phyloP scores from a whole-genome alignment of 352 stramenopile genomes.

The Globisporangium heterothallicum region DNA sequence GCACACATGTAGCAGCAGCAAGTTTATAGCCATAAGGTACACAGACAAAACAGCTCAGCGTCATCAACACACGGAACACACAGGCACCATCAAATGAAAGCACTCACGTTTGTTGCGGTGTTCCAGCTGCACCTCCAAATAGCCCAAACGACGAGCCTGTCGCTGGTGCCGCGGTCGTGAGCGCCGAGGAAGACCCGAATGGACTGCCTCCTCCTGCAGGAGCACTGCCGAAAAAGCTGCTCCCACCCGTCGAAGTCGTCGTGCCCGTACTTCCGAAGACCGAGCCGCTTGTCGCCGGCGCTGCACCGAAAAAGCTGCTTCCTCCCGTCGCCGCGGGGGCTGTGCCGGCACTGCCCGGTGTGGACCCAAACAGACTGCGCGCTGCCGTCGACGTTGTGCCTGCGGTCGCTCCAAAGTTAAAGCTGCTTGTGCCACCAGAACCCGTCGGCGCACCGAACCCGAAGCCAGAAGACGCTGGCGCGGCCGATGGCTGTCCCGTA shows the following conservation, averaged over 20 bases:
- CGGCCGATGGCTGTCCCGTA: slow-evolving; percentile 10
- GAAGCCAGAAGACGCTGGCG: slow-evolving; percentile 7
- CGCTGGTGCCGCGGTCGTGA: slow-evolving; percentile 1
- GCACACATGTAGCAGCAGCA: too few relatives aligned
- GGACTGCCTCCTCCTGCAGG: not conserved
- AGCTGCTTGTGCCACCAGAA: not conserved
- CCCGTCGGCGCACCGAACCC: not conserved
- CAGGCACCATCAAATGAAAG: not conserved
- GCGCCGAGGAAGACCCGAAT: not conserved
- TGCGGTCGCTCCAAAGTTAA: slow-evolving; percentile 3
- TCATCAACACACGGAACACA: not conserved
- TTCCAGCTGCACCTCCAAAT: slow-evolving; percentile 10
- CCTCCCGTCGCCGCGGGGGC: slow-evolving; percentile 4
- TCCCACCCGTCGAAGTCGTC: too few relatives aligned
- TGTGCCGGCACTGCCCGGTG: slow-evolving; percentile 5
- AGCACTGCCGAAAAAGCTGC: slow-evolving; percentile 6
- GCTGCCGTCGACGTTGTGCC: slow-evolving; percentile 8
- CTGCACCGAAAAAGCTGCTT: slow-evolving; percentile 18
- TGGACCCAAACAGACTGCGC: slow-evolving; percentile 21
- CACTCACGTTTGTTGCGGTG: slow-evolving; percentile 11
- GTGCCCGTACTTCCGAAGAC: too few relatives aligned
- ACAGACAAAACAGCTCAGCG: not conserved
- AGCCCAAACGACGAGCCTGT: slow-evolving; percentile 16
- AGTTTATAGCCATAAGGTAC: not conserved
- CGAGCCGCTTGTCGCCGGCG: slow-evolving; percentile 9